Percentiles rank a stretch among this genome's conserved stretches.
Conservation (phyloP, 75 land plant species). For the Isoetes taiwanensis region DNA sequence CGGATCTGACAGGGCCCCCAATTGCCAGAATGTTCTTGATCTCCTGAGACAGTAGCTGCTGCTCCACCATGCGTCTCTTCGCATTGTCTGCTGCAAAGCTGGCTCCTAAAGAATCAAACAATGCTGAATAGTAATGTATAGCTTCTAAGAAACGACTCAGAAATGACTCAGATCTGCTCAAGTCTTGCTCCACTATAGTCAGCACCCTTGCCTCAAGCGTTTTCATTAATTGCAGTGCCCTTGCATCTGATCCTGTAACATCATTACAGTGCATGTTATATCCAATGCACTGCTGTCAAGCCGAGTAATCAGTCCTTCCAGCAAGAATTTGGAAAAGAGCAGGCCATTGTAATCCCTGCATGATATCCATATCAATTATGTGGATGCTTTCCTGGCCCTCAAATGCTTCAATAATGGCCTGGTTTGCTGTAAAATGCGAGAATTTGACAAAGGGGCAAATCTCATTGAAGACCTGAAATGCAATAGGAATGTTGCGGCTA, state of each 20-base stretch:
- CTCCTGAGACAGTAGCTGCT: slow-evolving; percentile 52
- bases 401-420: slow-evolving; percentile 47
- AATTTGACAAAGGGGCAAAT: slow-evolving; percentile 55
- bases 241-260: neutral
- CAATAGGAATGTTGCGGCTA: slow-evolving; percentile 40
- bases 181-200: slow-evolving; percentile 61
- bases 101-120: slow-evolving; percentile 52
- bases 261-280: slow-evolving; percentile 43
- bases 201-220: slow-evolving; percentile 32
- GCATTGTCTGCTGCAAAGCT: slow-evolving; percentile 13
- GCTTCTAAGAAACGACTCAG: slow-evolving; percentile 53
- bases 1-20: slow-evolving; percentile 42
- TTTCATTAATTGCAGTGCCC: slow-evolving; percentile 16
- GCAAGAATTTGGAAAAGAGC: slow-evolving; percentile 59
- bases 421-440: slow-evolving; percentile 75
- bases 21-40: slow-evolving; percentile 58
- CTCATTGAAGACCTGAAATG: slow-evolving; percentile 45
- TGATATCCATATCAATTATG: slow-evolving; percentile 62
- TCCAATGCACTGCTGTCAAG: slow-evolving; percentile 61
- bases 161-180: slow-evolving; percentile 34
- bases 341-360: slow-evolving; percentile 86
- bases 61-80: slow-evolving; percentile 49
- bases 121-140: slow-evolving; percentile 58
- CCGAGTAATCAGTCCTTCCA: slow-evolving; percentile 29
- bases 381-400: slow-evolving; percentile 37